Evolutionary conservation across 2,329 filamentous ascomycete species (phyloP).

Genomic region (Colletotrichum costaricense): DNA sequence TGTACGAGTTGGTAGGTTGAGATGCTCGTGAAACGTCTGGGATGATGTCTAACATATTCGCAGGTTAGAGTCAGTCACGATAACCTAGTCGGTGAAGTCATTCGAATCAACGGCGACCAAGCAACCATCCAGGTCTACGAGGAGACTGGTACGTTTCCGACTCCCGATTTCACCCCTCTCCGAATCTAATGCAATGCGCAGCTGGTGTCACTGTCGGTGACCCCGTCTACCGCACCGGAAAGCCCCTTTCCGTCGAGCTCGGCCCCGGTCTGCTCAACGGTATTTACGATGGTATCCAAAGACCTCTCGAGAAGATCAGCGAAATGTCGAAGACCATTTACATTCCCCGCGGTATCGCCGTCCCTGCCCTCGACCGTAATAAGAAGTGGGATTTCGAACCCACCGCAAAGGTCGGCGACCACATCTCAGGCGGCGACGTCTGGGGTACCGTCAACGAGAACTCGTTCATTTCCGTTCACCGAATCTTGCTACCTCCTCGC

Average conservation of each 20-base stretch:
- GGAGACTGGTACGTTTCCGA: conserved; percentile 80
- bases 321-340: conserved; percentile 88
- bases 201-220: conserved; percentile 97
- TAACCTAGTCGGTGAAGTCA: conserved; percentile 94
- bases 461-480: conserved; percentile 92
- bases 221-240: conserved; percentile 89
- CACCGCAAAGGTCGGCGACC: conserved; percentile 91
- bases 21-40: background rate
- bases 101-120: conserved; percentile 95
- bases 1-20: conserved; percentile 92
- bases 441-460: conserved; percentile 97
- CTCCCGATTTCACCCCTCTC: background rate
- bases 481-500: conserved; percentile 89
- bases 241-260: conserved; percentile 96
- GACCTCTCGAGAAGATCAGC: conserved; percentile 88
- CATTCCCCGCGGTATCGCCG: conserved; percentile 92
- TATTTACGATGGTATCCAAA: conserved; percentile 99
- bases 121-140: conserved; percentile 99
- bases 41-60: conserved; percentile 10
- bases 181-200: conserved; percentile 48
- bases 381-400: conserved; percentile 98
- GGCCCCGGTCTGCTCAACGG: conserved; percentile 98
- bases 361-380: conserved; percentile 87
- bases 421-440: conserved; percentile 95
- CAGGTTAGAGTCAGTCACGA: conserved; percentile 94